A percentile compares a stretch with the other conserved stretches of the same genome.
These are phyloP conservation scores for Colletotrichum orbiculare DNA, from an alignment of 2,329 filamentous ascomycete genomes.

Conservation along the genomic window DNA sequence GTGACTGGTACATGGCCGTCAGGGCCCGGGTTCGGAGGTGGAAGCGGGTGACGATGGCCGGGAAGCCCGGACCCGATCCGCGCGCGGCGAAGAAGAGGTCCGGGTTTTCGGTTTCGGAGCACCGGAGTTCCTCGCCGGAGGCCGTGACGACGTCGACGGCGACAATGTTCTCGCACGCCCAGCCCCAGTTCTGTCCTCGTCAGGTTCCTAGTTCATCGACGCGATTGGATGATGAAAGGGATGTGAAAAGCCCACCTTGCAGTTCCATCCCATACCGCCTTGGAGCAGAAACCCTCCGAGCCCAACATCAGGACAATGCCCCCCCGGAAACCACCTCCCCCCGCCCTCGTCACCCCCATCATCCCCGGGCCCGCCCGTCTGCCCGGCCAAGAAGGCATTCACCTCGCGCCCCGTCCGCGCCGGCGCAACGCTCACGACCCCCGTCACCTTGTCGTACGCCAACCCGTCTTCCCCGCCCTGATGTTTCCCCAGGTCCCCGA, in stretches of 20 bases:
- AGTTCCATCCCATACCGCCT: conserved; percentile 70
- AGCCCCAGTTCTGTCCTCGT: conserved; percentile 61
- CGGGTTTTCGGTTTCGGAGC: conserved; percentile 55
- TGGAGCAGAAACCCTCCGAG: conserved; percentile 67
- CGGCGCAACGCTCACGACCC: conserved; percentile 55
- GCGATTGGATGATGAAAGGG: neutral
- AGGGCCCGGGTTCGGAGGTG: conserved; percentile 54
- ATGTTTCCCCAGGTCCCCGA: conserved; percentile 33
- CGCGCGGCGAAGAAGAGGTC: conserved; percentile 69
- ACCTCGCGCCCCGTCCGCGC: conserved; percentile 58
- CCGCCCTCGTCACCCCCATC: conserved; percentile 15
- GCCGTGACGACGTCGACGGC: conserved; percentile 59
- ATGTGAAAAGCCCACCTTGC: conserved; percentile 49
- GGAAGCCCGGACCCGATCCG: conserved; percentile 65
- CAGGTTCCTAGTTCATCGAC: neutral
- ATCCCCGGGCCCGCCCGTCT: conserved; percentile 33
- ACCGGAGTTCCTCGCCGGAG: conserved; percentile 55
- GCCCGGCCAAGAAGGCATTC: conserved; percentile 50
- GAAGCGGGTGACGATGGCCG: conserved; percentile 62
- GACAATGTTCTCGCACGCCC: conserved; percentile 64
- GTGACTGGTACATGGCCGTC: conserved; percentile 46
- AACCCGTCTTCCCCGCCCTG: conserved; percentile 44
- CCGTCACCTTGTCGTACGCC: conserved; percentile 50
- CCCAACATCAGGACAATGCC: conserved; percentile 67
- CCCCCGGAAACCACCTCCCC: conserved; percentile 61